Evolutionary conservation across 495 filamentous ascomycete species (phyloP), one percentile per base, ranked within the genome.

Genomic region (Podospora comata): DNA sequence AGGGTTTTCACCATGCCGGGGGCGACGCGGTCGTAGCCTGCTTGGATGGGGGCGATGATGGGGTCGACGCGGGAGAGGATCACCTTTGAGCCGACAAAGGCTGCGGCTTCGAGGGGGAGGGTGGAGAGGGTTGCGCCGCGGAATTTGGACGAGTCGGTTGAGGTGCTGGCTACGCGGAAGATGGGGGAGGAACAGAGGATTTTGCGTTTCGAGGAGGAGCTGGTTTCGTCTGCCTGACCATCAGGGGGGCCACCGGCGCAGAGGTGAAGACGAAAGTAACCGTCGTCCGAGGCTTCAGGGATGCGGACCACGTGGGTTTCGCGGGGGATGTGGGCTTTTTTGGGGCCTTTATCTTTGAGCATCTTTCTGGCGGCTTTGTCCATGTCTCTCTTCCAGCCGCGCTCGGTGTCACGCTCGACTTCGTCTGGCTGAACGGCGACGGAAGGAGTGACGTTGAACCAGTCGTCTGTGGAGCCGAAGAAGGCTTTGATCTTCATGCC

Each of bases 371-470:
- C 67, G 53, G 89, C 88, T 56, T 85, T 85, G 26, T 77, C 79
- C 62, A 91, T 87, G 71, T 91, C 89, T 56, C 89, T 79, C 73
- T 90, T 86, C 88, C 88, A 90, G 27, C 84, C 85, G 26, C 88
- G 81, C 68, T 90, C 88, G 54, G 87, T 85, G 9, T 74, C 71
- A 2, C 80, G 75, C 0, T 79, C 76, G 4, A 89, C 68, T 65
- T 86, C 84, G 3, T 81, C 75, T 0, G 82, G 68, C 11, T 73
- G 68, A 0, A 85, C 74, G n/a, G 80, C 77, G 6, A 80, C 74
- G 2, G 81, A 75, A 0, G 89, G 89, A 0, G 89, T 90, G 4
- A 90, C 88, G 65, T 91, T 81, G 1, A 91, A 72, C 89, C 89
- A 91, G 76, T 78, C 79, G 19, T 82, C 78, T 54, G 83, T 85